Conservation (phyloP, 1,284 basidiomycete species). For the Trametes hirsuta region DNA sequence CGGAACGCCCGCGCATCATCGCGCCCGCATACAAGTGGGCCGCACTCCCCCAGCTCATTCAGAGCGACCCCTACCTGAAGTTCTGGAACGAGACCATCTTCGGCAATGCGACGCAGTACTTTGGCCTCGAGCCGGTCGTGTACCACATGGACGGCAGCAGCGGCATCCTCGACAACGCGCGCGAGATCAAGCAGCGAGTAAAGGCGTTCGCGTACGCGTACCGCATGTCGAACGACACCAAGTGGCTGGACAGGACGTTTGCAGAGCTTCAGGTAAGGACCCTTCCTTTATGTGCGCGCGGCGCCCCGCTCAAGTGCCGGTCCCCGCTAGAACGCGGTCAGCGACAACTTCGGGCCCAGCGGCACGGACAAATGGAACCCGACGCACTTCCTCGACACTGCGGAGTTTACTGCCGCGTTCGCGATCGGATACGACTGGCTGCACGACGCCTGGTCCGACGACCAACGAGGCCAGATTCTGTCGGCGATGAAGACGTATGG, state of each 20-base stretch:
- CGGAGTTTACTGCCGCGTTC: constrained; percentile 87
- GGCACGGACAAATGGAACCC: constrained; percentile 78
- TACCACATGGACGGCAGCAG: constrained; percentile 84
- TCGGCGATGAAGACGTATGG: constrained; percentile 82
- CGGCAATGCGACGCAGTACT: constrained; percentile 81
- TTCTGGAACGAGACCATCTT: constrained; percentile 94
- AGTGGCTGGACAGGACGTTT: constrained; percentile 87
- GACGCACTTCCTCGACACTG: constrained; percentile 92
- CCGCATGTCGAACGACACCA: constrained; percentile 88
- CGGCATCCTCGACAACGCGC: constrained; percentile 92
- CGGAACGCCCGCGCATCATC: constrained; percentile 91
- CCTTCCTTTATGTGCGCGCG: constrained; percentile 11
- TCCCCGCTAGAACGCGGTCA: constrained; percentile 60
- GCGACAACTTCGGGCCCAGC: constrained; percentile 65
- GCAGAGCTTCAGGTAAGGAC: constrained; percentile 73
- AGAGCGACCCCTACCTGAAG: constrained; percentile 84
- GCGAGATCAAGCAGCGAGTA: constrained; percentile 87
- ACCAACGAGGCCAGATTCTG: constrained; percentile 75
- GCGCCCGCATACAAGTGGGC: constrained; percentile 93
- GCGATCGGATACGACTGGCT: constrained; percentile 97
- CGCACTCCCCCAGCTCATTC: constrained; percentile 78
- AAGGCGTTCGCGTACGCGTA: constrained; percentile 95
- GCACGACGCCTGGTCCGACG: constrained; percentile 81
- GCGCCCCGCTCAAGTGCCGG: neutral
- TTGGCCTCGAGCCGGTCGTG: constrained; percentile 57